Base-by-base conservation (phyloP, 1,284 basidiomycete genomes). In the Puccinia polysora region DNA sequence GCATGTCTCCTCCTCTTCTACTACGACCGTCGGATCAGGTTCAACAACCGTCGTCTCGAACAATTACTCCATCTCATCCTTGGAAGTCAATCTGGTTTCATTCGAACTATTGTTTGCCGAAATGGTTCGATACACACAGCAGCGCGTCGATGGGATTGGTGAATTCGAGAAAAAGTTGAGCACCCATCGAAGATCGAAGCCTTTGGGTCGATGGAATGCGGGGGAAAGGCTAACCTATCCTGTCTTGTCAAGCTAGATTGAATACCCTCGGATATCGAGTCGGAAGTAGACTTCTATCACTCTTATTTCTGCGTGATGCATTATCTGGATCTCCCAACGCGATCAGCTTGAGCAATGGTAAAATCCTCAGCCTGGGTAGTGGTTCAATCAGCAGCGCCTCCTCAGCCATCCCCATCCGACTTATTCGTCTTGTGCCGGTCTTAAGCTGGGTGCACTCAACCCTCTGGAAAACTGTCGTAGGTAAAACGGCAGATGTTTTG, bases 401-500 rank as follows among this genome's bases (percentile, higher is more conserved):
- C 73, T 20, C 65, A 36, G 60, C 63, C n/a, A 58, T 68, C 23
- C 73, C 74, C 7, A 91, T 91, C 79, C 86, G 91, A 76, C 90
- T 94, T 78, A 89, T 88, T 53, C 86, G 90, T 50, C 87, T 96
- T 75, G 84, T 96, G 23, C 90, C 91, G 8, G 88, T 89, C 0
- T 84, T 97, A 64, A 92, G 90, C 0, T 80, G 78, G 78, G 73
- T 80, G 30, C 78, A 79, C 58, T 75, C 76, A 0, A 89, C 93
- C 75, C 87, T 98, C 28, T 98, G 95, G 89, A 87, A 88, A 75
- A 89, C 92, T 30, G 88, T 93, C 15, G 98, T 97, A 78, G 93
- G 92, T 1, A 89, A 88, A 79, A 84, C 90, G 3, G 96, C 96
- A 14, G 96, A 97, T 78, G 91, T 89, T 1, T 86, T 98, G 59